These are phyloP conservation scores for Clarkia xantiana DNA, from an alignment of 345 rosid species.

Conservation along the genomic window DNA sequence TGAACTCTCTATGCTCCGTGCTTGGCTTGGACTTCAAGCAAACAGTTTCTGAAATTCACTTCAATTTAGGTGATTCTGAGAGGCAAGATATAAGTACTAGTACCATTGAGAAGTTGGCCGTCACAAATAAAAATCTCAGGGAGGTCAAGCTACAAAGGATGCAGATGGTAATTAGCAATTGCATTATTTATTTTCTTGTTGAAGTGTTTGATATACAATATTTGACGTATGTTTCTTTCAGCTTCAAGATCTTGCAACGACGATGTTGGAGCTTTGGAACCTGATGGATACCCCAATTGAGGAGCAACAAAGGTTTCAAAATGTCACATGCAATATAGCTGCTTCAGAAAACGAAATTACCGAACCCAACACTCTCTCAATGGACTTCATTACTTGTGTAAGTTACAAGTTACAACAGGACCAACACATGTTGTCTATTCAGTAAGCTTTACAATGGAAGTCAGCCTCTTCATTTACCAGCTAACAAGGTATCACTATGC, in stretches of 20 bases:
- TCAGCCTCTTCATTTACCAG: no score
- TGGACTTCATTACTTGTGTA: slow-evolving; percentile 64
- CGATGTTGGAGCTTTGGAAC: slow-evolving; percentile 91
- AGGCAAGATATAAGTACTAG: slow-evolving; percentile 41
- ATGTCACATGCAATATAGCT: slow-evolving; percentile 85
- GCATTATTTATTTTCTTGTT: not conserved
- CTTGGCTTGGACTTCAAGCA: slow-evolving; percentile 69
- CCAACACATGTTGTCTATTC: no score
- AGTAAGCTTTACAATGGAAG: no score
- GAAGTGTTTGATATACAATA: no score
- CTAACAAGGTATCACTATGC: slow-evolving; percentile 12
- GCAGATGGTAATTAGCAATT: slow-evolving; percentile 42
- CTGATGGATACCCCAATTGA: slow-evolving; percentile 97
- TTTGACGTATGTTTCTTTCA: slow-evolving; percentile 13
- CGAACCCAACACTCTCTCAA: slow-evolving; percentile 71
- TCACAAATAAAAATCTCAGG: slow-evolving; percentile 34
- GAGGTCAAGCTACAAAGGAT: slow-evolving; percentile 78
- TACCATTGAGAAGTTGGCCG: slow-evolving; percentile 36
- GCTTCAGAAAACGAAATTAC: slow-evolving; percentile 88
- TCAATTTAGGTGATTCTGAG: slow-evolving; percentile 39
- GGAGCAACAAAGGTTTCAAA: slow-evolving; percentile 83
- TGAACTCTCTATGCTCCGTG: slow-evolving; percentile 45
- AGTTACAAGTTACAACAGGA: slow-evolving; percentile 31
- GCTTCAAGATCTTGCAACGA: slow-evolving; percentile 96
- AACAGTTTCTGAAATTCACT: slow-evolving; percentile 37